Evolutionary conservation across 1,284 basidiomycete species (phyloP), one percentile per base, ranked within the genome.

Genomic region (Blastosporella zonata): DNA sequence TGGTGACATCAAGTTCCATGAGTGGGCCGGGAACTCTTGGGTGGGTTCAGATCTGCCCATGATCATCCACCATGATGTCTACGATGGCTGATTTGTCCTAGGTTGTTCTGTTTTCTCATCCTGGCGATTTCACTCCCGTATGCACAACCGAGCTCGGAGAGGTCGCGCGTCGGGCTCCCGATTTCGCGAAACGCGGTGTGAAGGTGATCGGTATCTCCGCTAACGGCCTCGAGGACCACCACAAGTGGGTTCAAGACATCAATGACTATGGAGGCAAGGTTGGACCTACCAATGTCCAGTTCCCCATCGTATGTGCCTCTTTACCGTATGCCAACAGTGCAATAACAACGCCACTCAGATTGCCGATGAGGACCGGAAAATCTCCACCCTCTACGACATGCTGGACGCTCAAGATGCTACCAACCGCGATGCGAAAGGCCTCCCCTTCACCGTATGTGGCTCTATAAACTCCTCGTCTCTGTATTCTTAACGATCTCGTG

Each of bases 81-180:
- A 40, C 22, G 21, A 35, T 5, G 8, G 22, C 35, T 46, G 38
- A 53, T 33, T 15, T 27, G 17, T 3, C 17, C 3, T 35, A 88
- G 86, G 84, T 80, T 43, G 76, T 96, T 63, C 75, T 97, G 52
- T 97, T 97, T 79, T 93, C 90, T 29, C 96, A 98, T 70, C 96
- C 95, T 1, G 95, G 89, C 48, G 84, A 89, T 64, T 86, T 87
- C 63, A 88, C 86, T 20, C 87, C 87, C 39, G 84, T 95, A 46
- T 96, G 93, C 77, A 93, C 97, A 41, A 99, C 97, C 43, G 97
- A 99, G 75, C 86, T 99, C 43, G 94, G 92, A 47, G 95, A 97
- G 64, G 93, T 97, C 27, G 89, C 96, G 34, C 85, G 90, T 59
- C 84, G 89, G 53, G 77, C 80, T n/a, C 72, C 74, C 13, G 94